Percentiles rank a stretch among this genome's conserved stretches.
phyloP scores from a whole-genome alignment of 495 filamentous ascomycete species.

The Corynascus novoguineensis region DNA sequence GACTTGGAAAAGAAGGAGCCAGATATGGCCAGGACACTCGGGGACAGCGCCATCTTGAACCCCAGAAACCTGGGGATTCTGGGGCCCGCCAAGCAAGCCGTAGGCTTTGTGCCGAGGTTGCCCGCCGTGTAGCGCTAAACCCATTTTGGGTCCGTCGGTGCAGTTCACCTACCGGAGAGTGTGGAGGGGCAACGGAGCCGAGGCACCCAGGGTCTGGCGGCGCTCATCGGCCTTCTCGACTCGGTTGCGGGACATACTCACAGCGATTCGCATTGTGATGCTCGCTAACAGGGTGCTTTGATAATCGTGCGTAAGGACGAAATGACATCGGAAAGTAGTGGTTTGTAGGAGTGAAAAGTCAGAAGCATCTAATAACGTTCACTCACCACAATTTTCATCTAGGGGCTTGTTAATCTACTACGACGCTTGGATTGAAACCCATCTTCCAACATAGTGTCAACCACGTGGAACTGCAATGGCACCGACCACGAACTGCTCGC shows the following conservation, averaged over 20 bases:
- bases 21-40: constrained; percentile 2
- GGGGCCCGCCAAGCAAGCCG: constrained; percentile 7
- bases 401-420: too few relatives aligned
- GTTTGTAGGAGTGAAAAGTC: too few relatives aligned
- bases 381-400: too few relatives aligned
- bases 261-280: not conserved
- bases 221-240: not conserved
- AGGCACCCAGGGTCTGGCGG: not conserved
- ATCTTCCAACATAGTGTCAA: too few relatives aligned
- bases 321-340: too few relatives aligned
- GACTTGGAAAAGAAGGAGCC: not conserved
- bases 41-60: constrained; percentile 15
- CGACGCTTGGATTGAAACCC: too few relatives aligned
- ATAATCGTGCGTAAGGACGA: too few relatives aligned
- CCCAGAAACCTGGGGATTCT: not conserved
- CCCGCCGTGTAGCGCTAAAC: constrained; percentile 11
- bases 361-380: too few relatives aligned
- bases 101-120: constrained; percentile 20
- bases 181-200: constrained; percentile 8
- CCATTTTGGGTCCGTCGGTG: not conserved
- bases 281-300: too few relatives aligned
- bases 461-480: not conserved
- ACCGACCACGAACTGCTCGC: not conserved
- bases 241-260: not conserved
- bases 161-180: not conserved